Evolutionary conservation across 1,139 yeast genomes (phyloP), one percentile per base, ranked within the genome.

Genomic region (Saccharomyces pastorianus): DNA sequence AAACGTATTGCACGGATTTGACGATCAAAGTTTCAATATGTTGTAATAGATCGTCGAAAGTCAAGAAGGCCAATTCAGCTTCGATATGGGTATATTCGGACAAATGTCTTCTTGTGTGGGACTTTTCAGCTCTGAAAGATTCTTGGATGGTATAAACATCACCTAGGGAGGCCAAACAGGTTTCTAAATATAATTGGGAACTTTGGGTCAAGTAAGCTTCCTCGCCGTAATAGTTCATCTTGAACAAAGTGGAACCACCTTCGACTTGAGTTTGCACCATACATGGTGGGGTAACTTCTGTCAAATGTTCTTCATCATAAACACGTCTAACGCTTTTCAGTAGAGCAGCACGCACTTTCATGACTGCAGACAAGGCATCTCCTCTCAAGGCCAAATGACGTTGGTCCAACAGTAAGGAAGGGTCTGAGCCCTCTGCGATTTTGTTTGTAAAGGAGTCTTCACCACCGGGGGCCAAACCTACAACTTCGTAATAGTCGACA

Each of bases 211-310:
- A 79, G 74, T 78, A 95, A 14, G 99, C 99, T 71, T 91, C 95
- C 76, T 93, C 96, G 51, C 97, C 98, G 71, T 95, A 95, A 77
- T 95, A 95, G 71, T 88, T 87, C 78, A 95, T 78, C 66, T 85
- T 84, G 77, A 95, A 95, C 69, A 95, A 79, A 17, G 99, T 95
- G 34, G 97, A 87, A 53, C 99, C 99, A 71, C 99, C 99, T 77
- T 95, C 99, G 57, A 95, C 99, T 77, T 93, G 98, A 48, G 97
- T 91, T 76, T 95, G 99, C 56, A 95, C 99, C 98, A 95, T 91
- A 75, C 98, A 91, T 67, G 99, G 99, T 51, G 99, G 98, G 42
- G 98, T 93, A 57, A 95, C 97, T 77, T 95, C 99, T 49, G 83
- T 76, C 55, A 90, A 70, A 46, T 83, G 81, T 74, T 87, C 91